phyloP scores from a whole-genome alignment of 495 filamentous ascomycete species.

The Penicillium diatomitis region DNA sequence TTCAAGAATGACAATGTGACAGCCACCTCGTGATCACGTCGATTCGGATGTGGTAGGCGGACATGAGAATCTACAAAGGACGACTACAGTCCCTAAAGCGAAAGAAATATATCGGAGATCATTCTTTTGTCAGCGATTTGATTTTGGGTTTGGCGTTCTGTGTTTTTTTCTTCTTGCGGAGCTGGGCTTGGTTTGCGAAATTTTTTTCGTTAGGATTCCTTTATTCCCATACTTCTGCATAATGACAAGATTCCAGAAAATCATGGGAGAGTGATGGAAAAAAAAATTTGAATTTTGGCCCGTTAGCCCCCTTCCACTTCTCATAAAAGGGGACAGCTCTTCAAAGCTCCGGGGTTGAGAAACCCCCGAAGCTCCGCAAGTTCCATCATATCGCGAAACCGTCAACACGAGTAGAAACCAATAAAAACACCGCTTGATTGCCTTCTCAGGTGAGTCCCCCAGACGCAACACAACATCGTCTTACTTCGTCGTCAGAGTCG shows the following conservation, averaged over 20 bases:
- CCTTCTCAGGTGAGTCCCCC: slow-evolving; percentile 21
- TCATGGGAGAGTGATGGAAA: slow-evolving; percentile 9
- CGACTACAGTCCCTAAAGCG: too few species aligned
- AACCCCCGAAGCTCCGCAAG: slow-evolving; percentile 9
- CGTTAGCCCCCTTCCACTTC: slow-evolving; percentile 14
- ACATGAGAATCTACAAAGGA: too few species aligned
- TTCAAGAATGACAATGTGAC: too few species aligned
- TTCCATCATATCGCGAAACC: slow-evolving; percentile 26
- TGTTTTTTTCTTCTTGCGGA: slow-evolving; percentile 5
- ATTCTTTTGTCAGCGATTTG: neutral
- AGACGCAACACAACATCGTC: neutral
- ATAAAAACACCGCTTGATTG: slow-evolving; percentile 11
- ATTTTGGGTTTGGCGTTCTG: slow-evolving; percentile 13
- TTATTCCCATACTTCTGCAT: slow-evolving; percentile 27
- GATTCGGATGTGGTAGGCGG: too few species aligned
- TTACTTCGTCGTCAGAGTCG: neutral
- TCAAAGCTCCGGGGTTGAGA: slow-evolving; percentile 1
- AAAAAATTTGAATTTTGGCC: slow-evolving; percentile 11
- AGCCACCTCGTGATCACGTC: too few species aligned
- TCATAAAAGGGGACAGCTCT: slow-evolving; percentile 15
- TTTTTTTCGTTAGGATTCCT: slow-evolving; percentile 13
- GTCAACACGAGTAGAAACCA: slow-evolving; percentile 11
- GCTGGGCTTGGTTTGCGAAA: slow-evolving; percentile 3
- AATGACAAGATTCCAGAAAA: slow-evolving; percentile 17
- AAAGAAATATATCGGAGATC: too few species aligned